Evolutionary conservation across 495 filamentous ascomycete species (phyloP), one percentile per base, ranked within the genome.

Genomic region (Pseudoneurospora amorphoporcata): DNA sequence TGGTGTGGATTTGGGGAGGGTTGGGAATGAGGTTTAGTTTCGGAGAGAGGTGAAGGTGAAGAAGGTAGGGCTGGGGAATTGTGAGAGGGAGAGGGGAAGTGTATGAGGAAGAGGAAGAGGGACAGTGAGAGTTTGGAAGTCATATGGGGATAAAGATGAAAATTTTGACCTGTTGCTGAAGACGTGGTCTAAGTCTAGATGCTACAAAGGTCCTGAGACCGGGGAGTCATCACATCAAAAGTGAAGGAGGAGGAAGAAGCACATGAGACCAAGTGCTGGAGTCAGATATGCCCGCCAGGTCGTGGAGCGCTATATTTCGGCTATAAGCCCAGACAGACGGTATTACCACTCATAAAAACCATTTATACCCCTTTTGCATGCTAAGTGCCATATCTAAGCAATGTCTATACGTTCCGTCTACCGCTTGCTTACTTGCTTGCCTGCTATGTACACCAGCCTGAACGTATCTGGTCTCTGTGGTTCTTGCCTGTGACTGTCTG

Each of bases 381-480:
- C 23, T 4, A 12, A 61, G 23, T 32, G 53, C 12, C 53, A 61
- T 35, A 35, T 17, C 53, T 32, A 61, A 61, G 53, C 53, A 61
- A 61, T 8, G 53, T 61, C 53, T 61, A 61, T 61, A 61, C 53
- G 53, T 61, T 35, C 53, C 53, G 29, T 61, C 53, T 61, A 61
- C 53, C 53, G 53, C 53, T 61, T 61, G 53, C 53, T 32, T 61
- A 10, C 47, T 16, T 58, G 23, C 12, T 61, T 61, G 53, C 53
- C 23, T 61, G 53, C 23, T 73, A 71, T 73, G 47, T 73, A 73
- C 72, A 61, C 29, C 53, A 35, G 53, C 12, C 53, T 32, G 23
- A 61, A 35, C 53, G 53, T 61, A 61, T 61, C 53, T 35, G 53
- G 53, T 61, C 23, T 61, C 53, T 61, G 53, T 58, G 53, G 12